These are phyloP conservation scores for carrot (Daucus carota) DNA, from an alignment of 129 eudicot species.

Conservation along the genomic window DNA sequence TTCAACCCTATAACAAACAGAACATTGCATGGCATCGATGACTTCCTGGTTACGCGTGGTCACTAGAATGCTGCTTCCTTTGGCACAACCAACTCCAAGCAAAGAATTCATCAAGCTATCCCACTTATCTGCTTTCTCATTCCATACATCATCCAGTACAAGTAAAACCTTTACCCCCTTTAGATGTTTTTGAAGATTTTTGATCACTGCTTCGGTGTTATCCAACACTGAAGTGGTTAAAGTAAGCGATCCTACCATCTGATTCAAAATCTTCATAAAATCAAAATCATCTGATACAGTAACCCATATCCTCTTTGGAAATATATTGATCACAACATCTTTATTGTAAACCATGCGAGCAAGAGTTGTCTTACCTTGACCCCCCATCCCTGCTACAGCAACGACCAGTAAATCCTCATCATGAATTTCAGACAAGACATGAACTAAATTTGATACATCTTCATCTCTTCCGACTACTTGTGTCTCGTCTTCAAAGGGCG, in stretches of 20 bases:
- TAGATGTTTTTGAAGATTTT: background rate
- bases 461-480: background rate
- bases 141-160: conserved; percentile 24
- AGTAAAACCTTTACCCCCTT: background rate
- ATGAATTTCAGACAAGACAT: background rate
- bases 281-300: background rate
- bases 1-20: background rate
- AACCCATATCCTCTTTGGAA: background rate
- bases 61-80: conserved; percentile 16
- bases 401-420: background rate
- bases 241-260: background rate
- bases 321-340: background rate
- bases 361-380: background rate
- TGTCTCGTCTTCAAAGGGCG: background rate
- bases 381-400: background rate
- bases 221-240: background rate
- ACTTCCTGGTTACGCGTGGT: conserved; percentile 16
- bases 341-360: background rate
- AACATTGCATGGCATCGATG: background rate
- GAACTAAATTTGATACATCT: background rate
- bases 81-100: conserved; percentile 1
- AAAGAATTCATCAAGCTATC: conserved; percentile 11
- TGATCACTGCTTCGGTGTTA: background rate
- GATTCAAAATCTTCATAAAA: background rate
- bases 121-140: conserved; percentile 9